Base-by-base conservation (phyloP, 2,329 filamentous ascomycete species). In the Pyrenochaeta sp. region DNA sequence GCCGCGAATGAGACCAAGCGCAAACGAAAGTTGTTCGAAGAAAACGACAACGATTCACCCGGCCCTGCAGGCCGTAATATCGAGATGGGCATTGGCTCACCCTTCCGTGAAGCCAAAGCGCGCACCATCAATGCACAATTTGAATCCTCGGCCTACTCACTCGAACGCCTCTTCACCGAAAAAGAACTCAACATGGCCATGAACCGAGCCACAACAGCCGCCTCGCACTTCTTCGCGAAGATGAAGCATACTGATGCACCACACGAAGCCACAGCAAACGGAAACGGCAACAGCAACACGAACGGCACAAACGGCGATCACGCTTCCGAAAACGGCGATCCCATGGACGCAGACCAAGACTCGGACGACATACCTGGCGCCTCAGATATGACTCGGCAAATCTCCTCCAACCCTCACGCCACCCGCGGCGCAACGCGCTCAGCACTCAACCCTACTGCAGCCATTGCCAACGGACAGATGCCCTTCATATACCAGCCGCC, bases 131-230 rank as follows among this genome's bases (percentile, higher is more conserved):
- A 83, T 43, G 77, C 82, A 40, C 85, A 88, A 59, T 83, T 84
- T 61, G 81, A 84, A 57, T 82, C 84, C 7, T 79, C 85, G 1
- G 78, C 82, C 4, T 87, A 87, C 73, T 86, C 84, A 7, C 81
- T 89, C 51, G 82, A 87, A 50, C 81, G 82, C n/a, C 78, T 89
- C 14, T 89, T 89, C 68, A 88, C 85, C 2, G 86, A 89, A 56
- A 88, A 88, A 75, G 86, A 89, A 71, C 80, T 89, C 47, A 82
- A 82, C 45, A 78, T 85, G 69, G 83, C 85, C 49, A 85, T 85
- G 55, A 86, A 87, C 62, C 81, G 82, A 40, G 86, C 86, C 2
- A 83, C 85, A 45, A 78, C 83, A 27, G 85, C 85, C 4, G 83
- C 87, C 0, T 80, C 83, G 33, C 73, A 81, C 55, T 81, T 82